Conservation (phyloP, 192 early-diverging fungal genomes). For the Rhizophagus prolifer region DNA sequence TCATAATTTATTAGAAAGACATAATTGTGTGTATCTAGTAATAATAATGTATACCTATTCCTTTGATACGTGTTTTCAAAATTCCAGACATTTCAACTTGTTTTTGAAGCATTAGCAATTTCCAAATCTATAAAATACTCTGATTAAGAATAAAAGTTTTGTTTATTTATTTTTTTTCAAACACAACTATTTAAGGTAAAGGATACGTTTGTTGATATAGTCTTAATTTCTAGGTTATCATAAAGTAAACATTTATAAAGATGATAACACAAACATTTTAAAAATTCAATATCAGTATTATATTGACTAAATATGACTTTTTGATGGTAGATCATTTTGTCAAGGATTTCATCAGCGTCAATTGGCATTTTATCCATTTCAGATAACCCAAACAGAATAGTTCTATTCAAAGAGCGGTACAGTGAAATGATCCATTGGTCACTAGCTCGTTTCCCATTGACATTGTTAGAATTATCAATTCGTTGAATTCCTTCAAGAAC, state of each 20-base stretch:
- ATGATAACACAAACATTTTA: conserved; percentile 61
- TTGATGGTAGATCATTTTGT: conserved; percentile 63
- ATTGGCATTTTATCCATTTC: conserved; percentile 47
- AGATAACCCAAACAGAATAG: conserved; percentile 53
- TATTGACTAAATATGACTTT: conserved; percentile 54
- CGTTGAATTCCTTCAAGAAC: conserved; percentile 48
- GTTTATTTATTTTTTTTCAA: not conserved
- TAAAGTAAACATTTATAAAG: conserved; percentile 54
- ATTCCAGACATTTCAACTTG: conserved; percentile 41
- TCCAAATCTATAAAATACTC: conserved; percentile 50
- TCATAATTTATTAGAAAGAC: not conserved
- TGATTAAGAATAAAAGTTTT: not conserved
- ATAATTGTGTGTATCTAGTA: no score
- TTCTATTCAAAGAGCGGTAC: conserved; percentile 51
- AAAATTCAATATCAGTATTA: conserved; percentile 64
- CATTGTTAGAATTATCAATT: not conserved
- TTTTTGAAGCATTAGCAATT: conserved; percentile 60
- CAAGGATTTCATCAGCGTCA: conserved; percentile 35
- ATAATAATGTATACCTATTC: conserved; percentile 30
- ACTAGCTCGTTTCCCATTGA: conserved; percentile 17
- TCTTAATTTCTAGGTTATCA: conserved; percentile 40
- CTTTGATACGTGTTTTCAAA: conserved; percentile 42
- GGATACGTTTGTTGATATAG: conserved; percentile 46
- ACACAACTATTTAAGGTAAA: not conserved
- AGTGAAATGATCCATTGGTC: conserved; percentile 38